phyloP scores from a whole-genome alignment of 208 protist species.

The Leishmania amazonensis region DNA sequence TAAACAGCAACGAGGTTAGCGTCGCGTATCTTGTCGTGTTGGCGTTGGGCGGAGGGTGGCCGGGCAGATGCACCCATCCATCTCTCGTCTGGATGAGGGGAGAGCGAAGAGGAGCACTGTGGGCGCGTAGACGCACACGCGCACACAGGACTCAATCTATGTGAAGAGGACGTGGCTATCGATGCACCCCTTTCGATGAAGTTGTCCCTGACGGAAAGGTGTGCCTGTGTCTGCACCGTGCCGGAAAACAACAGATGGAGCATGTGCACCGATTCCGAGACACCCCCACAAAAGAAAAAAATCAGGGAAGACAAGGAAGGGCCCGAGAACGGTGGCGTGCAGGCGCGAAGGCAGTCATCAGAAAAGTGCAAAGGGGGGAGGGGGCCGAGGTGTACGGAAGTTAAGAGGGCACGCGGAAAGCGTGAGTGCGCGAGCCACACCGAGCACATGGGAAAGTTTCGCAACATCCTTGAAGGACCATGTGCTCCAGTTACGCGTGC shows the following conservation, averaged over 20 bases:
- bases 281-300: not conserved
- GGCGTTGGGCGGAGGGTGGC: not conserved
- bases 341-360: not conserved
- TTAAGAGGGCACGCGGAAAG: not conserved
- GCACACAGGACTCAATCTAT: not conserved
- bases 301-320: slow-evolving; percentile 6
- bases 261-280: slow-evolving; percentile 6
- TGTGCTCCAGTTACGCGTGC: not conserved
- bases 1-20: not conserved
- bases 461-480: not conserved
- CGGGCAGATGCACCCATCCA: not conserved
- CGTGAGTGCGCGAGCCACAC: not conserved
- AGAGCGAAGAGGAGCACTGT: not conserved
- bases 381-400: not conserved
- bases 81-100: not conserved
- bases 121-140: not conserved
- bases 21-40: not conserved
- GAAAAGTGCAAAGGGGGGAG: not conserved
- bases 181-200: not conserved
- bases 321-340: not conserved
- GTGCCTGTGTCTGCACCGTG: not conserved
- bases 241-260: not conserved
- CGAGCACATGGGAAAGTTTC: not conserved
- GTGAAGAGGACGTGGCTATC: not conserved
- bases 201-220: not conserved